These are phyloP conservation scores for Funneliformis geosporum DNA, from an alignment of 192 early-diverging fungal species.

Conservation along the genomic window DNA sequence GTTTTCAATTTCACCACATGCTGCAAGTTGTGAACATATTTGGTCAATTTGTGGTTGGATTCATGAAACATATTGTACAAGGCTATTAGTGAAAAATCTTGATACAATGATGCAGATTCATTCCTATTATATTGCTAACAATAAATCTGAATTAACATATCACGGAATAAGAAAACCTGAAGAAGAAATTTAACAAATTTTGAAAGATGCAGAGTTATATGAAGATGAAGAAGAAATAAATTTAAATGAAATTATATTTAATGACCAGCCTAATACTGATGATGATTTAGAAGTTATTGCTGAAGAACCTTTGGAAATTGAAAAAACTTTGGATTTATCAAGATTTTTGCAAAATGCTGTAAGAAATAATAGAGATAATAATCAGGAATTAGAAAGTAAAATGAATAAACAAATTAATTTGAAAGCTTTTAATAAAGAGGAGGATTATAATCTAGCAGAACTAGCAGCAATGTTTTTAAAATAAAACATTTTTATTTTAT, in stretches of 20 bases:
- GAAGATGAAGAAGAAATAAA: not conserved
- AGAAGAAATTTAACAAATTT: not conserved
- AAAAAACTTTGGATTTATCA: not conserved
- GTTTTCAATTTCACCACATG: constrained; percentile 4
- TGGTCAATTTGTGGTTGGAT: not conserved
- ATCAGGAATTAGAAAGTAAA: not conserved
- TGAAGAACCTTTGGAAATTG: not conserved
- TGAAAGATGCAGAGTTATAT: not conserved
- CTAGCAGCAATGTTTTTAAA: not conserved
- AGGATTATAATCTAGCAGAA: not conserved
- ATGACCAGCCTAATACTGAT: too few relatives aligned
- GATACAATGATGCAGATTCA: not conserved
- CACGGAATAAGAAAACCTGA: not conserved
- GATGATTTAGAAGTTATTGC: not conserved
- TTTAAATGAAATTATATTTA: not conserved
- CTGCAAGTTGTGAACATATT: constrained; percentile 14
- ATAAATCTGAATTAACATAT: constrained; percentile 1
- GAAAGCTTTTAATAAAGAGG: not conserved
- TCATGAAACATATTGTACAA: not conserved
- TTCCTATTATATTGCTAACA: not conserved
- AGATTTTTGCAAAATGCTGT: not conserved
- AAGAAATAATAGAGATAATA: not conserved
- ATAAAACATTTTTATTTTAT: too few relatives aligned
- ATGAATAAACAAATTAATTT: not conserved
- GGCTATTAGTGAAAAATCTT: not conserved